Percentiles rank a stretch among this genome's conserved stretches.
Conservation (phyloP, 1,139 yeast genomes). For the Pichiaceae sp. region DNA sequence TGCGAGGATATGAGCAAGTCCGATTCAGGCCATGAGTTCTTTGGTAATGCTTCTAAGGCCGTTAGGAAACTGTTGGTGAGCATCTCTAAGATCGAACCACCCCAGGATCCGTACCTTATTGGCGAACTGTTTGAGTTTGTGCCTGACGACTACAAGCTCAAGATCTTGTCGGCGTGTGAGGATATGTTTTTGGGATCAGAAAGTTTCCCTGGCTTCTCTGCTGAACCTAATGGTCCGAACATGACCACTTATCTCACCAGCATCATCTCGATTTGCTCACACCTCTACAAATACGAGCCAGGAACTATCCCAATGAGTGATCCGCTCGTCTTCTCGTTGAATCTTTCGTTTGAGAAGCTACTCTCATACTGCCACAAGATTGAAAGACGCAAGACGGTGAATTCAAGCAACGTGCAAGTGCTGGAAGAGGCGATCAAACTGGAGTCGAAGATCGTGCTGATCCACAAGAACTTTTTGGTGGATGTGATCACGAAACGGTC, state of each 20-base stretch:
- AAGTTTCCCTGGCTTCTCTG: conserved; percentile 32
- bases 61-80: conserved; percentile 8
- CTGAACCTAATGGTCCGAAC: conserved; percentile 12
- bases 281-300: conserved; percentile 8
- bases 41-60: conserved; percentile 5
- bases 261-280: conserved; percentile 23
- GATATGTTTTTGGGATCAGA: conserved; percentile 35
- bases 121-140: conserved; percentile 32
- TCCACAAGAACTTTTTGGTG: conserved; percentile 38
- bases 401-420: conserved; percentile 12
- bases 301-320: conserved; percentile 18
- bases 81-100: conserved; percentile 6
- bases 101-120: conserved; percentile 12
- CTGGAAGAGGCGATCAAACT: conserved; percentile 28
- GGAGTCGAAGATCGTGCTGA: conserved; percentile 48
- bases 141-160: conserved; percentile 24
- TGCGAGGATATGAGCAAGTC: not conserved
- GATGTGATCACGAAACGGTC: conserved; percentile 25
- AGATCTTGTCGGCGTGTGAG: conserved; percentile 31
- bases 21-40: not conserved
- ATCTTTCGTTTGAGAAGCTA: conserved; percentile 23
- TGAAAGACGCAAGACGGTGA: conserved; percentile 13
- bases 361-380: conserved; percentile 19
- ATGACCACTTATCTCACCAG: conserved; percentile 16
- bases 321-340: conserved; percentile 25